Percentiles rank a stretch among this genome's conserved stretches.
These are phyloP conservation scores for Pochonia chlamydosporia DNA, from an alignment of 2,329 filamentous ascomycete genomes.

Conservation along the genomic window DNA sequence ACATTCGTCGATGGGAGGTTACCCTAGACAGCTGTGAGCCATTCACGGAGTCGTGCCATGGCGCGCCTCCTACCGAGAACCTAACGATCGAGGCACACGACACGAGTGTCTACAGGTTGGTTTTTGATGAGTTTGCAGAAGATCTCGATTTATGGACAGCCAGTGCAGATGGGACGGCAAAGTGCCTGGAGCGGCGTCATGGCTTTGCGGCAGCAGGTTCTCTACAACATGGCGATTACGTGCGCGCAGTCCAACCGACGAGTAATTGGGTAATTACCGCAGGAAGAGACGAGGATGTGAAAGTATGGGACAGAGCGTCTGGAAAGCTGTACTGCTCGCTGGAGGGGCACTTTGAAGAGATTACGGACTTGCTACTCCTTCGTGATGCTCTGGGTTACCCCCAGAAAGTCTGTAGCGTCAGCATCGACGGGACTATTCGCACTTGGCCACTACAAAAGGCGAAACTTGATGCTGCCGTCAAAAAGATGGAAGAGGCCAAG, in stretches of 20 bases:
- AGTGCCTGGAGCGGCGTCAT: constrained; percentile 65
- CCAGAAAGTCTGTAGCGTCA: constrained; percentile 66
- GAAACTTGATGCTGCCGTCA: constrained; percentile 43
- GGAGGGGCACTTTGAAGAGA: constrained; percentile 86
- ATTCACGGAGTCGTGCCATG: constrained; percentile 40
- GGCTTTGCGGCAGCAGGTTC: constrained; percentile 67
- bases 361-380: constrained; percentile 71
- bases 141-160: constrained; percentile 83
- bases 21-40: constrained; percentile 47
- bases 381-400: constrained; percentile 26
- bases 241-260: constrained; percentile 74
- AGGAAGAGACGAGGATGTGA: constrained; percentile 84
- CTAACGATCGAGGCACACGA: constrained; percentile 72
- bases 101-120: constrained; percentile 79
- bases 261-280: constrained; percentile 79
- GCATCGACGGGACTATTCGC: constrained; percentile 85
- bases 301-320: constrained; percentile 75
- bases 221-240: constrained; percentile 81
- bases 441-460: constrained; percentile 70
- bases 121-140: constrained; percentile 59
- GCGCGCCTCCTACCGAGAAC: constrained; percentile 33
- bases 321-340: constrained; percentile 70
- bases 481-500: constrained; percentile 37
- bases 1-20: constrained; percentile 74
- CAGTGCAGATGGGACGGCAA: constrained; percentile 82